These are phyloP conservation scores for Metschnikowia dekortorum DNA, from an alignment of 805 yeast genomes.

Conservation along the genomic window DNA sequence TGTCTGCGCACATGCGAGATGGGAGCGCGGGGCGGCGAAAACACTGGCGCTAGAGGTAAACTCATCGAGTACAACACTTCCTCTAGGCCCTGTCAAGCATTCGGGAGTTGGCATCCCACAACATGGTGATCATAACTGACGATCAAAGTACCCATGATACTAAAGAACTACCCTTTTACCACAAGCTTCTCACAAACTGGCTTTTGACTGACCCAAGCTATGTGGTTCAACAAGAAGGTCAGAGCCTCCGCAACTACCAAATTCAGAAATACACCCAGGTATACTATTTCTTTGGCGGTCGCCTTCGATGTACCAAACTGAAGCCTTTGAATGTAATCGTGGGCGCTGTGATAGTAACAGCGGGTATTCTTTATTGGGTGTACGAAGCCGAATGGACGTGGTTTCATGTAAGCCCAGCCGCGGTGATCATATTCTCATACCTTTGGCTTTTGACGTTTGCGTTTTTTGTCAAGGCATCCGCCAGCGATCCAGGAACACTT, in stretches of 20 bases:
- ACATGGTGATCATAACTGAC: slow-evolving; percentile 1
- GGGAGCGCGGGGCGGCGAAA: not conserved
- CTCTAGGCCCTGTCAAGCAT: not conserved
- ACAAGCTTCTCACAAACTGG: slow-evolving; percentile 19
- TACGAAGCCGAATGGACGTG: slow-evolving; percentile 51
- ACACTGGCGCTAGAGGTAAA: not conserved
- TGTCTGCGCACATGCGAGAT: not conserved
- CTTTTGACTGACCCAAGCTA: slow-evolving; percentile 22
- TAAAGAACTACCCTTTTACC: slow-evolving; percentile 4
- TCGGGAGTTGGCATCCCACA: not conserved
- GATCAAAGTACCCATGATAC: not conserved
- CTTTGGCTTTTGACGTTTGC: slow-evolving; percentile 48
- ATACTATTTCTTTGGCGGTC: slow-evolving; percentile 62
- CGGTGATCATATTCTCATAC: slow-evolving; percentile 55
- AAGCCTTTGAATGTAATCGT: slow-evolving; percentile 40
- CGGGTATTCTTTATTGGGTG: slow-evolving; percentile 50
- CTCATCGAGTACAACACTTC: not conserved
- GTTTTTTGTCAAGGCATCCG: slow-evolving; percentile 51
- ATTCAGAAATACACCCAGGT: slow-evolving; percentile 28
- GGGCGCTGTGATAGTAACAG: slow-evolving; percentile 30
- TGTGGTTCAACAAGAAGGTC: slow-evolving; percentile 3
- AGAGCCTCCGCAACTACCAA: slow-evolving; percentile 37
- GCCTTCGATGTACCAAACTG: slow-evolving; percentile 43
- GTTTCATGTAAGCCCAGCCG: slow-evolving; percentile 51
- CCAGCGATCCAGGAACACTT: slow-evolving; percentile 65